Evolutionary conservation across 352 stramenopile species (phyloP).

Genomic region (Thalassiosira mediterranea): DNA sequence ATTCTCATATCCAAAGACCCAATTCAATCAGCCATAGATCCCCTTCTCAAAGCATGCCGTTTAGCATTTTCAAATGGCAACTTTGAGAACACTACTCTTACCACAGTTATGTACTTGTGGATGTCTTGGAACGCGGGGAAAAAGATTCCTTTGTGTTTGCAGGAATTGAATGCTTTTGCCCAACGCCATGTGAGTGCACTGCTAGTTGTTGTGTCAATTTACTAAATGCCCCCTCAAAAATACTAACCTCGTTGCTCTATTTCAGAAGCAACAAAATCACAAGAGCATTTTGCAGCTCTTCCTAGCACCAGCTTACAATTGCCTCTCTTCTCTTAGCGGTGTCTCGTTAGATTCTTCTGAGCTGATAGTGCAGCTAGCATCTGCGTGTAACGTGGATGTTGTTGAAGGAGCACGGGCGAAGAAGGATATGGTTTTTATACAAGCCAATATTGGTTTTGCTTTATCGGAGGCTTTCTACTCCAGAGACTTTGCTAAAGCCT

Average conservation of each 20-base stretch:
- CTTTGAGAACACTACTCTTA: slow-evolving; percentile 27
- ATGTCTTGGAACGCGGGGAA: slow-evolving; percentile 17
- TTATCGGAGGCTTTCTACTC: slow-evolving; percentile 13
- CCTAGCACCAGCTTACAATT: slow-evolving; percentile 16
- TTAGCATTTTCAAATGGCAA: slow-evolving; percentile 23
- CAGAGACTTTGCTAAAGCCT: slow-evolving; percentile 25
- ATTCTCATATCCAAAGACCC: slow-evolving; percentile 29
- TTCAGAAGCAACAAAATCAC: slow-evolving; percentile 22
- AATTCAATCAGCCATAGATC: slow-evolving; percentile 15
- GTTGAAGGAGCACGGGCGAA: slow-evolving; percentile 11
- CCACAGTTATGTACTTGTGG: slow-evolving; percentile 23
- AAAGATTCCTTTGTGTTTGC: slow-evolving; percentile 18
- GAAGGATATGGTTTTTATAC: slow-evolving; percentile 12
- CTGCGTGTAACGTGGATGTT: slow-evolving; percentile 1
- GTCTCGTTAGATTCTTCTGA: slow-evolving; percentile 13
- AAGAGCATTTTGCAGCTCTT: slow-evolving; percentile 27
- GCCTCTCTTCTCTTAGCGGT: slow-evolving; percentile 19
- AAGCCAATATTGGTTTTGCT: neutral
- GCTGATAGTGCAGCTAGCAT: slow-evolving; percentile 10
- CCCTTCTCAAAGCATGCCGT: slow-evolving; percentile 30
- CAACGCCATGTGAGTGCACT: slow-evolving; percentile 24
- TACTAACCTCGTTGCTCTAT: neutral
- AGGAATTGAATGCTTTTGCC: slow-evolving; percentile 28
- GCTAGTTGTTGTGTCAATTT: slow-evolving; percentile 1
- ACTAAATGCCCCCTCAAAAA: neutral